Evolutionary conservation across 2,329 filamentous ascomycete genomes (phyloP), one percentile per base, ranked within the genome.

Genomic region (Aspergillus glaucus): DNA sequence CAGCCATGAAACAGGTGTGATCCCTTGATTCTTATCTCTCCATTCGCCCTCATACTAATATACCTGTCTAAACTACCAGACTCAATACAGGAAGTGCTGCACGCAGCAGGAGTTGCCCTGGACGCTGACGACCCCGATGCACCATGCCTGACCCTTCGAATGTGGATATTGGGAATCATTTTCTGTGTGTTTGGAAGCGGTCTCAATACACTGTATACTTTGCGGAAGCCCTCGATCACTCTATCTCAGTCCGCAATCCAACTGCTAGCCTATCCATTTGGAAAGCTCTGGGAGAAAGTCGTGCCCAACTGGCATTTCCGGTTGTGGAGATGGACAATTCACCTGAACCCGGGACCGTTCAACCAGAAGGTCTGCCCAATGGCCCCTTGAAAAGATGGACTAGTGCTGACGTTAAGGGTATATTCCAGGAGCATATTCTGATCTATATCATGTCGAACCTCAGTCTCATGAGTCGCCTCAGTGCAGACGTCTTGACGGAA

Each of bases 111-210:
- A 67, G 55, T 78, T 71, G 28, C 77, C 71, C 47, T 76, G 74
- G 50, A 78, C 67, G 53, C 80, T 67, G 55, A 78, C 77, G n/a
- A 79, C 55, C 1, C 73, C 67, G 19, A 78, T 52, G 55, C 2
- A 65, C 70, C 6, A 45, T 56, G 26, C 51, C n/a, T 53, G 15
- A 56, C 54, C 5, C 37, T 49, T 6, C 48, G 54, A 5, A 56
- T 56, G 54, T 58, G 54, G 51, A 22, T 52, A 17, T 41, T 56
- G 9, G 54, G 54, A 0, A 50, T 58, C 2, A 28, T 34, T 2
- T 58, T 55, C 19, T 52, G 48, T 9, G 39, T 58, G 9, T 40
- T 52, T 4, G 54, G 45, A 40, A 53, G 52, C 34, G 54, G 53
- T 3, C 17, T 57, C 2, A 57, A 57, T 43, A 53, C 54, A 1